Evolutionary conservation across 1,284 basidiomycete species (phyloP).

Genomic region (Ceratobasidium theobromae): DNA sequence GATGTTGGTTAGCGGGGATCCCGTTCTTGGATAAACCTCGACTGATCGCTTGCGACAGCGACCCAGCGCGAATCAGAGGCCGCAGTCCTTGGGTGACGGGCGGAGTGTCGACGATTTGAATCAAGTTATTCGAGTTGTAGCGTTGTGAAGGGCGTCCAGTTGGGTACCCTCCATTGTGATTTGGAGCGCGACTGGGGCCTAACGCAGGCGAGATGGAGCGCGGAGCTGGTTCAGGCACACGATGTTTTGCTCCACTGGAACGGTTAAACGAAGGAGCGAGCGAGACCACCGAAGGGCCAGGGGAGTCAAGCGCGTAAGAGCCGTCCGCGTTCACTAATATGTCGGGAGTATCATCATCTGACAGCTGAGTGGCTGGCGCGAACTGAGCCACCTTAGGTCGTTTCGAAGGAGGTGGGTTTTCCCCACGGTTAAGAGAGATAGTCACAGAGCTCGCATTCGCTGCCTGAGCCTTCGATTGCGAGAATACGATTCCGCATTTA

Average conservation of each 20-base stretch:
- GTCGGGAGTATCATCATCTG: constrained; percentile 17
- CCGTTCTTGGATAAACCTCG: constrained; percentile 1
- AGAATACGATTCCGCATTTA: constrained; percentile 5
- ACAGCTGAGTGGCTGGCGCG: not conserved
- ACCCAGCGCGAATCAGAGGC: constrained; percentile 12
- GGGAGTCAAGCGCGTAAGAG: constrained; percentile 15
- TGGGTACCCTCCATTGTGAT: not conserved
- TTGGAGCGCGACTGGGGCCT: not conserved
- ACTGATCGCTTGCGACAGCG: constrained; percentile 23
- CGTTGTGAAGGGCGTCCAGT: constrained; percentile 11
- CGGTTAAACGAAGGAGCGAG: not conserved
- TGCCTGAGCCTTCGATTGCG: not conserved
- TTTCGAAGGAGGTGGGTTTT: constrained; percentile 13
- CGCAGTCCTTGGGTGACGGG: constrained; percentile 11
- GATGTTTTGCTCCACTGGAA: not conserved
- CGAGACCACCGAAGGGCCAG: constrained; percentile 7
- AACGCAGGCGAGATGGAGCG: not conserved
- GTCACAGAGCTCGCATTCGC: not conserved
- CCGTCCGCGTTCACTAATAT: constrained; percentile 21
- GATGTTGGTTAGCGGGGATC: not conserved
- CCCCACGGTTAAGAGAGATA: not conserved
- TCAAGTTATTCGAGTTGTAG: constrained; percentile 1
- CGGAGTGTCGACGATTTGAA: constrained; percentile 7
- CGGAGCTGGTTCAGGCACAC: not conserved
- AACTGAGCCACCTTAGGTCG: constrained; percentile 3